Conservation (phyloP, 305 asterid species). For the Rubia tinctorum region DNA sequence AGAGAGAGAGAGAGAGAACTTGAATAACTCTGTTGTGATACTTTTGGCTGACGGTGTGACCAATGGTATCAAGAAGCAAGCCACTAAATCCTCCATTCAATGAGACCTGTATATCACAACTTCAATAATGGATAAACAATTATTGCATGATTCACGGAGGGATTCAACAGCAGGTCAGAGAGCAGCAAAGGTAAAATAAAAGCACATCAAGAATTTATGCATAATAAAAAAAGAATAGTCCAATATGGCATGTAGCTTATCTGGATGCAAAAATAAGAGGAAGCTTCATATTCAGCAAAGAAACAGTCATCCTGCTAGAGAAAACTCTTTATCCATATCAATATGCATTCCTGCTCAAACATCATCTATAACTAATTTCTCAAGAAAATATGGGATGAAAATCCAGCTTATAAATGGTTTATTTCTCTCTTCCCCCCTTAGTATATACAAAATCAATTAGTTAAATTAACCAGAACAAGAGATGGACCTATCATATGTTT, state of each 20-base stretch:
- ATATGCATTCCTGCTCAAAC: background rate
- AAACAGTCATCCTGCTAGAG: background rate
- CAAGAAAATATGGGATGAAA: background rate
- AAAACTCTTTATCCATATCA: background rate
- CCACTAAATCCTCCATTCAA: conserved; percentile 78
- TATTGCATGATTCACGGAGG: conserved; percentile 1
- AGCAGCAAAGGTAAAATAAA: background rate
- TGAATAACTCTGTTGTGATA: conserved; percentile 87
- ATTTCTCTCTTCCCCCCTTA: background rate
- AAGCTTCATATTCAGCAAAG: background rate
- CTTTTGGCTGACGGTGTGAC: conserved; percentile 84
- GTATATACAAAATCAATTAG: background rate
- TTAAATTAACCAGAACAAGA: background rate
- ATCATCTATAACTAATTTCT: background rate
- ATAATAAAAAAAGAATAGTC: background rate
- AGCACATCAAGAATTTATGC: background rate
- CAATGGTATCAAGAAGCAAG: conserved; percentile 85
- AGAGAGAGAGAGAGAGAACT: conserved; percentile 29
- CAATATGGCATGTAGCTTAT: background rate
- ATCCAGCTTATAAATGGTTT: background rate
- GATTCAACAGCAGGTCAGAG: background rate
- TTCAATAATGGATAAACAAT: background rate
- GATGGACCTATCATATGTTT: background rate
- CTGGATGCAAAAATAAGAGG: background rate
- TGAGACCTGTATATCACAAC: conserved; percentile 55